Evolutionary conservation across 169 alveolate genomes (phyloP).

Genomic region (Cryptosporidium muris): DNA sequence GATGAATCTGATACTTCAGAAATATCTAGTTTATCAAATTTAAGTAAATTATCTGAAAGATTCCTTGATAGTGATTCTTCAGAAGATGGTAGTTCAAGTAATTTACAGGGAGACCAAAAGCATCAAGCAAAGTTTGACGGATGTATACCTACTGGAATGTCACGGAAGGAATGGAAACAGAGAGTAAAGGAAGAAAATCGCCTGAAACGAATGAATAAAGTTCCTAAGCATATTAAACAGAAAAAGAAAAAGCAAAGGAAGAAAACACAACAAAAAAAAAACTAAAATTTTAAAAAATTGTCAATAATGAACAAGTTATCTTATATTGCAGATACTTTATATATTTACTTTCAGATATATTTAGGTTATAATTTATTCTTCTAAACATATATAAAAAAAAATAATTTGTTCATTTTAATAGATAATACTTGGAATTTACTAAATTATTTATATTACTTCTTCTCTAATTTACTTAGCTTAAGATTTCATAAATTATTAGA

Average conservation of each 20-base stretch:
- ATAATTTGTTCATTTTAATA: too few species aligned
- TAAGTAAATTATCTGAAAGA: slow-evolving; percentile 3
- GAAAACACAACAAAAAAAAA: slow-evolving; percentile 51
- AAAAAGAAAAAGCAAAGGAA: slow-evolving; percentile 73
- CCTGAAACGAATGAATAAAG: slow-evolving; percentile 79
- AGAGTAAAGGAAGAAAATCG: slow-evolving; percentile 83
- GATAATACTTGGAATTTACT: too few species aligned
- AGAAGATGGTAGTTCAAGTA: neutral
- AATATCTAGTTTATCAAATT: neutral
- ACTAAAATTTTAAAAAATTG: neutral
- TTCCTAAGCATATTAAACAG: slow-evolving; percentile 85
- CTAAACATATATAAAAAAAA: too few species aligned
- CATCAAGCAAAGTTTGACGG: slow-evolving; percentile 73
- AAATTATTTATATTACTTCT: too few species aligned
- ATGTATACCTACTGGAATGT: slow-evolving; percentile 83
- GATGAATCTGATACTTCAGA: neutral
- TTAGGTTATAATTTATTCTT: too few species aligned
- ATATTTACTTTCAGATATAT: too few species aligned
- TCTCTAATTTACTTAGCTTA: too few species aligned
- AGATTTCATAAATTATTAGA: too few species aligned
- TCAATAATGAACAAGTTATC: too few species aligned
- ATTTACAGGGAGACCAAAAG: neutral
- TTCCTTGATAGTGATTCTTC: slow-evolving; percentile 1
- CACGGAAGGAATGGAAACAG: slow-evolving; percentile 84
- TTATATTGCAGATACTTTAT: too few species aligned